A percentile compares a stretch with the other conserved stretches of the same genome.
These are phyloP conservation scores for Conticribra weissflogii DNA, from an alignment of 108 stramenopile genomes.

Conservation along the genomic window DNA sequence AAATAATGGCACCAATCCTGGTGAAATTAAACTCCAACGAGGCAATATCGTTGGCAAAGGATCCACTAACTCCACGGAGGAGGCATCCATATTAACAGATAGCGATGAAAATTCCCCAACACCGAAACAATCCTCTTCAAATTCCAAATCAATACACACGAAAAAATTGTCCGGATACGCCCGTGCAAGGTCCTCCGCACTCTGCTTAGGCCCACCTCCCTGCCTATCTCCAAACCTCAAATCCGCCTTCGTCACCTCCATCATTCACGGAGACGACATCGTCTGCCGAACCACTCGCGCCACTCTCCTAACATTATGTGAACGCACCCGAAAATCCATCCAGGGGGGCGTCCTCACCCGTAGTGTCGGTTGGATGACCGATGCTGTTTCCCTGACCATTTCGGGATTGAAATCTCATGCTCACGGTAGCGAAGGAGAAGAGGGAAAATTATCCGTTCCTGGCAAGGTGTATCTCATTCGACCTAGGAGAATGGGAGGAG, in stretches of 20 bases:
- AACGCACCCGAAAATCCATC: constrained; percentile 50
- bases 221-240: constrained; percentile 74
- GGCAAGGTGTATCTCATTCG: constrained; percentile 76
- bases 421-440: constrained; percentile 72
- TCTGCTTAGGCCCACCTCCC: constrained; percentile 77
- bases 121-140: too few relatives aligned
- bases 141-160: constrained; percentile 2
- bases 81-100: neutral
- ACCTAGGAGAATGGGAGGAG: constrained; percentile 72
- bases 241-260: constrained; percentile 67
- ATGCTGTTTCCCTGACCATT: constrained; percentile 74
- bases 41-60: neutral
- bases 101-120: neutral
- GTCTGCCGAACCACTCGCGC: constrained; percentile 66
- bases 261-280: constrained; percentile 86
- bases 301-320: constrained; percentile 58
- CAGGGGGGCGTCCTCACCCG: constrained; percentile 53
- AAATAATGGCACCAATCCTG: constrained; percentile 1
- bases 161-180: constrained; percentile 46
- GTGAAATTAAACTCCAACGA: neutral
- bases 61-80: neutral
- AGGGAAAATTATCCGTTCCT: constrained; percentile 62
- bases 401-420: constrained; percentile 70
- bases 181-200: constrained; percentile 64
- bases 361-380: constrained; percentile 72